Percentiles rank a stretch among this genome's conserved stretches.
Evolutionary conservation across 2,329 filamentous ascomycete genomes (phyloP).

Genomic region (Diaporthe velutina): DNA sequence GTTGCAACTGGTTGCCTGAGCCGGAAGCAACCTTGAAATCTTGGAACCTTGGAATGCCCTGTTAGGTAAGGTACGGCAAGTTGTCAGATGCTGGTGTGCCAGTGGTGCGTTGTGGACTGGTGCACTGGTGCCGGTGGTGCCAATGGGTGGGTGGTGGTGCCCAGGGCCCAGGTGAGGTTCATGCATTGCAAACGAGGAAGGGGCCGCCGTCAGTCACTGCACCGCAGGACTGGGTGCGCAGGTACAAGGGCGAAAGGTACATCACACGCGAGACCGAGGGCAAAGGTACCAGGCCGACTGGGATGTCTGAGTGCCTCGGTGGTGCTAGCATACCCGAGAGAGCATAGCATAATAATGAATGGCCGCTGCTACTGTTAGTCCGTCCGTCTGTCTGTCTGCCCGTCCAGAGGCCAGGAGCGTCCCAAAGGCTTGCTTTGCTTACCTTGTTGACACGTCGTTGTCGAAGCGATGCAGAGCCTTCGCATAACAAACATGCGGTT

Average conservation of each 20-base stretch:
- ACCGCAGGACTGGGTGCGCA: neutral
- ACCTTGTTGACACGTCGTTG: slow-evolving; percentile 29
- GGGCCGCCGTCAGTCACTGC: slow-evolving; percentile 24
- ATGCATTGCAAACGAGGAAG: slow-evolving; percentile 29
- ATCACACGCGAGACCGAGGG: neutral
- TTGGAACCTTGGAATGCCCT: slow-evolving; percentile 24
- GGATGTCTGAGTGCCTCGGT: neutral
- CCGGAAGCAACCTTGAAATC: slow-evolving; percentile 12
- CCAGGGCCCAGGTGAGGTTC: slow-evolving; percentile 19
- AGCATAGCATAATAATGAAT: slow-evolving; percentile 19
- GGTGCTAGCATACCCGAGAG: neutral
- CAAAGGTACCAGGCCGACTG: neutral
- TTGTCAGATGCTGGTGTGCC: slow-evolving; percentile 22
- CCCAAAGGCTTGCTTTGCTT: slow-evolving; percentile 7
- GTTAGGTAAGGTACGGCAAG: slow-evolving; percentile 11
- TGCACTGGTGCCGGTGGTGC: slow-evolving; percentile 1
- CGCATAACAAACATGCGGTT: slow-evolving; percentile 13
- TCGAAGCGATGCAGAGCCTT: slow-evolving; percentile 21
- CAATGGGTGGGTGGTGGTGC: slow-evolving; percentile 6
- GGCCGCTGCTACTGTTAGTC: slow-evolving; percentile 14
- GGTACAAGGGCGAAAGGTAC: slow-evolving; percentile 3
- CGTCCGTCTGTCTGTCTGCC: neutral
- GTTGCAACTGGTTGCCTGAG: slow-evolving; percentile 27
- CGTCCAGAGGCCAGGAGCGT: neutral
- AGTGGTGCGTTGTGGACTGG: neutral